Conservation (phyloP, 169 alveolate genomes). For the Eimeria sp. region DNA sequence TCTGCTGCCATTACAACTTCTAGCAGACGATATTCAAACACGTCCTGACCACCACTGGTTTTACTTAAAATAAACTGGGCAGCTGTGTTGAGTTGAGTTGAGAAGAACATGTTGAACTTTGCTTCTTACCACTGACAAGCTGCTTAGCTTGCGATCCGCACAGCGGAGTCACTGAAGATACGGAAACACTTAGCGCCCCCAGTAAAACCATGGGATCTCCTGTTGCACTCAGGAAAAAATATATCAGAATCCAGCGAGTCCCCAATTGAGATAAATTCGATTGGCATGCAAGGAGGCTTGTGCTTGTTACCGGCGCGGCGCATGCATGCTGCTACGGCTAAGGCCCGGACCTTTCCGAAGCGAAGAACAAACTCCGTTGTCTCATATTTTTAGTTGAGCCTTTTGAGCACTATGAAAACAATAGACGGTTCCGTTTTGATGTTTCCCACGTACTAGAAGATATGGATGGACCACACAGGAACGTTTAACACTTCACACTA, state of each 20-base stretch:
- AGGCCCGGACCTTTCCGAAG: background rate
- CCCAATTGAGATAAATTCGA: background rate
- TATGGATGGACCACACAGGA: background rate
- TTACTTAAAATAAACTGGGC: background rate
- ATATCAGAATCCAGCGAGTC: background rate
- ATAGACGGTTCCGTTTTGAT: background rate
- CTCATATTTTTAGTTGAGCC: background rate
- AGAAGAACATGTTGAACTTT: background rate
- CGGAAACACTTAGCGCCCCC: background rate
- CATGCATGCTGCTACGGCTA: constrained; percentile 1
- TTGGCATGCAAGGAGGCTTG: background rate
- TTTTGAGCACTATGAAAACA: background rate
- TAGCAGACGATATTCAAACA: background rate
- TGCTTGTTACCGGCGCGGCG: background rate
- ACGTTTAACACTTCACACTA: background rate
- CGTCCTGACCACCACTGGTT: background rate
- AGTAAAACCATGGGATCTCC: too few species aligned
- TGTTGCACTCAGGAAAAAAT: background rate
- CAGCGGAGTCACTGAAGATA: background rate
- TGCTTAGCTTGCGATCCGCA: background rate
- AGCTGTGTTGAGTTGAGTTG: background rate
- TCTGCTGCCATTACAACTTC: background rate
- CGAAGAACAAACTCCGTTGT: background rate
- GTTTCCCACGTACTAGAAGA: background rate
- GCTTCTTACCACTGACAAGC: background rate